These are phyloP conservation scores for Podila clonocystis DNA, from an alignment of 192 early-diverging fungal genomes.

Conservation along the genomic window DNA sequence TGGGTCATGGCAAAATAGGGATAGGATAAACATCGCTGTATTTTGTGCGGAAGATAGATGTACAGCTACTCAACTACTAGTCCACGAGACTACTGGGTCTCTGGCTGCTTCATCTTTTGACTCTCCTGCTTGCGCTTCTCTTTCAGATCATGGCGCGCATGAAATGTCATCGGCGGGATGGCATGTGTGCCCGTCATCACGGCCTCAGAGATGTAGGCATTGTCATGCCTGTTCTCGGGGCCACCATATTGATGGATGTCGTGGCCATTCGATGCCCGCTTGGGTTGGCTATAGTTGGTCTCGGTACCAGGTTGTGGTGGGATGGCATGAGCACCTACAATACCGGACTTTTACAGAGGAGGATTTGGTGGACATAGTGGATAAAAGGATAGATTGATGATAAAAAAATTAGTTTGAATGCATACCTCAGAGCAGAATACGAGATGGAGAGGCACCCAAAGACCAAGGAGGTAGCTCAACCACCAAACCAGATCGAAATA, in stretches of 20 bases:
- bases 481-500: not conserved
- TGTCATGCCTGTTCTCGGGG: conserved; percentile 16
- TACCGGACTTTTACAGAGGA: not conserved
- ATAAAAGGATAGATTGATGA: not conserved
- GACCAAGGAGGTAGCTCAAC: no score
- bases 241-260: conserved; percentile 9
- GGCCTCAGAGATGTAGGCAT: conserved; percentile 16
- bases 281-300: not conserved
- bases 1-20: no score
- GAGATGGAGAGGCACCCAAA: no score
- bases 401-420: not conserved
- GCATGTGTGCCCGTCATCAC: conserved; percentile 18
- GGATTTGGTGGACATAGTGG: not conserved
- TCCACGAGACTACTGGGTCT: not conserved
- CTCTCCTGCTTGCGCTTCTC: not conserved
- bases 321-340: not conserved
- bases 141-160: not conserved
- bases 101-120: not conserved
- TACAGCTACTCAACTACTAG: not conserved
- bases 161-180: conserved; percentile 25
- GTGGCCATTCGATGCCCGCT: not conserved
- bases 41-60: not conserved
- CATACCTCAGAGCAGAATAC: not conserved
- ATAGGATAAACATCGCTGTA: no score
- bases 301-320: not conserved